phyloP scores from a whole-genome alignment of 495 filamentous ascomycete species.

The Penicillium fimorum region DNA sequence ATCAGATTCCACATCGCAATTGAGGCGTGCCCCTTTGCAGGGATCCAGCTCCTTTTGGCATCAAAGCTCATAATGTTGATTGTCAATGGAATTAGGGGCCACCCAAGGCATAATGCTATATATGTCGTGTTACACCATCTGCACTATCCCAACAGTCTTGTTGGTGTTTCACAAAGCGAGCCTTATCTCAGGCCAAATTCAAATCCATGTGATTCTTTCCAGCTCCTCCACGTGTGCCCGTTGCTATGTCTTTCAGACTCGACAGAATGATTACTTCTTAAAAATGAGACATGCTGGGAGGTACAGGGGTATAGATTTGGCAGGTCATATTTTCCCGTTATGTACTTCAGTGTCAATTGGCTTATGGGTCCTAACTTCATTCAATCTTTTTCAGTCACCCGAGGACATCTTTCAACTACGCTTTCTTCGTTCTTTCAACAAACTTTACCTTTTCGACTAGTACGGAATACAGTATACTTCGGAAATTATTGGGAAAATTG shows the following conservation, averaged over 20 bases:
- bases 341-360: neutral
- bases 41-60: neutral
- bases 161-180: neutral
- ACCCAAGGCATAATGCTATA: neutral
- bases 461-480: neutral
- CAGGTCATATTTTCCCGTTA: neutral
- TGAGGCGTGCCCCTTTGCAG: neutral
- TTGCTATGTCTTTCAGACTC: neutral
- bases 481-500: neutral
- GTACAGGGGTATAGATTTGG: neutral
- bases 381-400: neutral
- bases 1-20: neutral
- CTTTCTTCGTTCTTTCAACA: neutral
- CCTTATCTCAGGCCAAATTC: neutral
- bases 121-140: neutral
- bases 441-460: neutral
- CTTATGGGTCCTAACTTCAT: neutral
- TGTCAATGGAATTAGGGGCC: neutral
- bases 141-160: neutral
- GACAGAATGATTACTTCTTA: neutral
- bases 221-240: conserved; percentile 1
- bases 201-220: neutral
- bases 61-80: neutral
- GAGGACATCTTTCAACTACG: neutral
- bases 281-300: neutral